phyloP scores from a whole-genome alignment of 257 asterid species.

The Salvia hispanica region DNA sequence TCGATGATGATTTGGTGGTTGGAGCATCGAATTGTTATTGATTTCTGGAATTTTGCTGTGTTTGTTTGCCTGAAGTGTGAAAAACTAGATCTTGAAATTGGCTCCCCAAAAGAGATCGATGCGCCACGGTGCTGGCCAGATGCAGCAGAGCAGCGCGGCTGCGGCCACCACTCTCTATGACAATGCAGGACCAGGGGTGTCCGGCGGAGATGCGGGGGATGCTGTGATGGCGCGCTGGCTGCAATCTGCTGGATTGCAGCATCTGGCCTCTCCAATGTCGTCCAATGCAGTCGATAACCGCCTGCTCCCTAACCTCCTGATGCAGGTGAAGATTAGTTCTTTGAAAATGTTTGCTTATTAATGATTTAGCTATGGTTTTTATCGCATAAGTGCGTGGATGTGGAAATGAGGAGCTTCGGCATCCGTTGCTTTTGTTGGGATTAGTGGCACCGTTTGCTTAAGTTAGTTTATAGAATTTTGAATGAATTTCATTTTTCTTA shows the following conservation, averaged over 20 bases:
- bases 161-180: constrained; percentile 89
- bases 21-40: constrained; percentile 12
- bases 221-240: constrained; percentile 99
- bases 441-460: not conserved
- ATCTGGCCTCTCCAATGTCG: constrained; percentile 94
- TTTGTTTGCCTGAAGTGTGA: constrained; percentile 46
- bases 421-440: constrained; percentile 1
- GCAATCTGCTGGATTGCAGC: constrained; percentile 99
- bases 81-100: constrained; percentile 79
- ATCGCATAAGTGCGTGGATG: not conserved
- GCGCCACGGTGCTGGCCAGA: constrained; percentile 99
- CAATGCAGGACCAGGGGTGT: constrained; percentile 71
- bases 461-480: constrained; percentile 16
- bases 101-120: constrained; percentile 96
- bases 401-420: constrained; percentile 13
- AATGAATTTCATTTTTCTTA: constrained; percentile 17
- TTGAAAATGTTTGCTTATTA: constrained; percentile 10
- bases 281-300: constrained; percentile 76
- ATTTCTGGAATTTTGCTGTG: constrained; percentile 9
- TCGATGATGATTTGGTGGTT: constrained; percentile 14
- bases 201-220: constrained; percentile 88
- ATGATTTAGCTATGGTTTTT: not conserved
- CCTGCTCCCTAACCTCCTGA: constrained; percentile 68
- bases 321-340: constrained; percentile 59
- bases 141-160: constrained; percentile 93